A percentile compares a stretch with the other conserved stretches of the same genome.
These are phyloP conservation scores for Coniochaeta sp. DNA, from an alignment of 2,329 filamentous ascomycete genomes.

Conservation along the genomic window DNA sequence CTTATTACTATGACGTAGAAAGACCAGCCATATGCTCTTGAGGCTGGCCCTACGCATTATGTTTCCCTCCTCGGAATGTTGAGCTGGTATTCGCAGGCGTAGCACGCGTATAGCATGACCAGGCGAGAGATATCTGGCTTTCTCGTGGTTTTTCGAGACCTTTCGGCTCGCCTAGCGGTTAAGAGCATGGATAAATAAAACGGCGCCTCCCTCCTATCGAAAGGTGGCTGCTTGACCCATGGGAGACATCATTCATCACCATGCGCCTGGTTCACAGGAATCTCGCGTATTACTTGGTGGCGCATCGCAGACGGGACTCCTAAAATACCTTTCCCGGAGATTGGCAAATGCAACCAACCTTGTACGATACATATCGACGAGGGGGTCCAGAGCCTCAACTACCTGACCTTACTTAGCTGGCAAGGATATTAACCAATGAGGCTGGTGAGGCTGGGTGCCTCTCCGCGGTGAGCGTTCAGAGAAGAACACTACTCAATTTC, in stretches of 20 bases:
- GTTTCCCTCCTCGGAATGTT: not conserved
- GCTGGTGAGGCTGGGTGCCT: not conserved
- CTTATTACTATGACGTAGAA: not conserved
- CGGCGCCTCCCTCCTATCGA: constrained; percentile 3
- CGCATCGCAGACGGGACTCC: not conserved
- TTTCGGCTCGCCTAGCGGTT: not conserved
- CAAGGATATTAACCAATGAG: not conserved
- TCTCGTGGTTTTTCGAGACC: not conserved
- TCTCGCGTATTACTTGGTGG: not conserved
- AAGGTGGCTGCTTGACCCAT: constrained; percentile 4
- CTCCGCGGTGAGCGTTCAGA: not conserved
- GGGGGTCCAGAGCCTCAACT: not conserved
- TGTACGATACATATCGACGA: not conserved
- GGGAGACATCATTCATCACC: constrained; percentile 7
- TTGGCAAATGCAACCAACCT: not conserved
- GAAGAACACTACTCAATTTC: not conserved
- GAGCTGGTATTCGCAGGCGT: not conserved
- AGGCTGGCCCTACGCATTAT: not conserved
- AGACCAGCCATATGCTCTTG: not conserved
- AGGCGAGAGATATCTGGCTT: not conserved
- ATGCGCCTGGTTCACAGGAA: constrained; percentile 7
- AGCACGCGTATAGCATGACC: not conserved
- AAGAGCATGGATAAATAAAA: constrained; percentile 12
- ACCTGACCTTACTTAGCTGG: not conserved
- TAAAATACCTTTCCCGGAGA: not conserved